A percentile compares a stretch with the other conserved stretches of the same genome.
These are phyloP conservation scores for Solanum etuberosum DNA, from an alignment of 257 asterid genomes.

Conservation along the genomic window DNA sequence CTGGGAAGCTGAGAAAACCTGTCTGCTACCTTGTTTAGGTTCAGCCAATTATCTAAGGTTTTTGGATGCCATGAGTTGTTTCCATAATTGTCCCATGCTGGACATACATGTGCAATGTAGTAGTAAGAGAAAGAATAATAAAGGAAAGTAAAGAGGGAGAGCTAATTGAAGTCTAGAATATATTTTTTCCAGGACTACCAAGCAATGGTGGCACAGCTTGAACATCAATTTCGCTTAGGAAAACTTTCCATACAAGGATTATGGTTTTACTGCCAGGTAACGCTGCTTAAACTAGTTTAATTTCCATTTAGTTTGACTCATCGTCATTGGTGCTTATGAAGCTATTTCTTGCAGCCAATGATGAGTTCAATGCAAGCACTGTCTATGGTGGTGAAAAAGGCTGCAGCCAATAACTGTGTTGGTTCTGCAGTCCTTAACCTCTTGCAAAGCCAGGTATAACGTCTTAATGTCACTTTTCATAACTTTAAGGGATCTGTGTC, in stretches of 20 bases:
- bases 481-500: neutral
- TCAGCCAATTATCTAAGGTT: neutral
- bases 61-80: neutral
- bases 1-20: neutral
- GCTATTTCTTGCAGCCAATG: conserved; percentile 65
- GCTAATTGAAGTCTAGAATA: conserved; percentile 11
- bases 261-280: conserved; percentile 99
- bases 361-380: conserved; percentile 94
- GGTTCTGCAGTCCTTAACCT: conserved; percentile 94
- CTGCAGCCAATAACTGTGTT: conserved; percentile 54
- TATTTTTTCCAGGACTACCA: conserved; percentile 65
- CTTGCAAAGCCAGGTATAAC: conserved; percentile 76
- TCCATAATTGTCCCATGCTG: neutral
- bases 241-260: conserved; percentile 92
- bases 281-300: conserved; percentile 1
- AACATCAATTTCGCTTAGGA: conserved; percentile 73
- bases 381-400: conserved; percentile 71
- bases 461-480: neutral
- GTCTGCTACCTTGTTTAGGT: neutral
- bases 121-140: neutral
- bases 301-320: conserved; percentile 3
- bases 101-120: neutral
- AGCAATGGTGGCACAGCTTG: conserved; percentile 51
- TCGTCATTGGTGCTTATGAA: neutral
- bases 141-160: neutral